Evolutionary conservation across 805 yeast species (phyloP), one percentile per base, ranked within the genome.

Genomic region (Ogataea minuta): DNA sequence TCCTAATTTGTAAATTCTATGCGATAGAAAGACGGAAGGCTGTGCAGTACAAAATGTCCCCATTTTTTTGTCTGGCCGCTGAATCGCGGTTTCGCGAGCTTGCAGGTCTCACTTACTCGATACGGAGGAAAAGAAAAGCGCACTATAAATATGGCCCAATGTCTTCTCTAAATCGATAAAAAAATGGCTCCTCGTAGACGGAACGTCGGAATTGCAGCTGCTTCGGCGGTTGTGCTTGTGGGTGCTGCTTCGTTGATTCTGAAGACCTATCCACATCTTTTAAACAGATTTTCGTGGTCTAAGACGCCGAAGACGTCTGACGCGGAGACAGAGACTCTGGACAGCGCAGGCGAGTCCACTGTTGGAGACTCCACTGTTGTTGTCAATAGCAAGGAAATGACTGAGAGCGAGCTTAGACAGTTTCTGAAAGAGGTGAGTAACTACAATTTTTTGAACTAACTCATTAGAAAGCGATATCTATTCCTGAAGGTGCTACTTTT

Each of bases 241-340:
- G 76, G 76, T 16, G 69, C 71, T 3, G 60, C 71, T 0, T 56
- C 66, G 19, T 31, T 74, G 5, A 43, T 73, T 8, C 56, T 74
- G 41, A 64, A 64, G 37, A 74, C 77, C 4, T 74, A 66, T 43
- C 80, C 80, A n/a, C 79, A 74, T 46, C 56, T 34, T n/a, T 14
- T 41, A 34, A 36, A 36, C 10, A 44, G 29, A 20, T 17, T 23
- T 9, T 28, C 41, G 24, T 42, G 30, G 16, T 37, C 31, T 24
- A 32, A 13, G 14, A 31, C 16, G 27, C 25, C 14, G 30, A 19
- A 26, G 36, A 34, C 32, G 4, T 15, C n/a, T 6, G 9, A 31
- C 20, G 15, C 33, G 12, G 32, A 28, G 28, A 25, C 28, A 9
- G 41, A 39, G 11, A 34, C 39, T 14, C 39, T 39, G 11, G 36